Base-by-base conservation (phyloP, 176 grass and related monocot genomes). In the Avena insularis region DNA sequence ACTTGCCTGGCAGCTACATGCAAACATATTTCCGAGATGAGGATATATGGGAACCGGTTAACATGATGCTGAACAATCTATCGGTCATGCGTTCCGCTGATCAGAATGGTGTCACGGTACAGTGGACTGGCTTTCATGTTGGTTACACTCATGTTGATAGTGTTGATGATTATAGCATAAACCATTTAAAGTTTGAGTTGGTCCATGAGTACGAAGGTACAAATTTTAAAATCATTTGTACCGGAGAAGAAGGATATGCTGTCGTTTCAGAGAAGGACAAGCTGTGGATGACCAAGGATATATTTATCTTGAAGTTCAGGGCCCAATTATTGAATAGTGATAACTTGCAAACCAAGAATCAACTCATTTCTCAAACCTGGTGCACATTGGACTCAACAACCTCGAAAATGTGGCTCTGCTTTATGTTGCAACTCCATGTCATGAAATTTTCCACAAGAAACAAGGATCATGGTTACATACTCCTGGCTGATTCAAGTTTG, bases 1-100 rank as follows among this genome's bases (percentile, higher is more conserved):
- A 96, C 74, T 85, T 96, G 59, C 91, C 94, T 70, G 92, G 94
- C 12, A 96, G 91, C 85, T 96, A 93, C 84, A 93, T 96, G 94
- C 89, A 90, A 82, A 96, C 94, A 35, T 96, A 90, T 62, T 72
- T 79, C 23, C 82, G 82, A 58, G 89, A 78, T 55, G 94, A 93
- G 62, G 3, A 19, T 33, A 91, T 96, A 80, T 78, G 5, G 1
- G 89, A 84, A 49, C 92, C 93, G 90, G 94, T 96, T 11, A 96
- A 96, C 76, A 93, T 96, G 90, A 93, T 96, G 56, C 85, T 96
- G 47, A 92, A 96, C 79, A 96, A 93, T 82, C 84, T 96, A 16
- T 90, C 94, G 3, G 90, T 96, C 77, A 91, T 90, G 90, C 86
- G 91, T 46, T 96, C 92, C 47, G 90, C 92, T 57, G 88, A 96